Conservation (phyloP, 129 eudicot species). For the Flaveria ramosissima region DNA sequence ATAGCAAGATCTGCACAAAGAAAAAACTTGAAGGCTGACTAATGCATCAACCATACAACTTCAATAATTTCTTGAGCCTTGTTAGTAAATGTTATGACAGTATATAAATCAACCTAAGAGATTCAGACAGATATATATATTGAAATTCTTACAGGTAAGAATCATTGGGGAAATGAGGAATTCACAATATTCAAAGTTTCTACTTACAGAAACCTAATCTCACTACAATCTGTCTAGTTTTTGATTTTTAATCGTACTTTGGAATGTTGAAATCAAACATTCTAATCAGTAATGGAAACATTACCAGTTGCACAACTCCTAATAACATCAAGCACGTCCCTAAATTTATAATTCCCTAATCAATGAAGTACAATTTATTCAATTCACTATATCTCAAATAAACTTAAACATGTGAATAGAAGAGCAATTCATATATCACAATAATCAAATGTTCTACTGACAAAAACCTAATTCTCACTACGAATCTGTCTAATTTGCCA, state of each 20-base stretch:
- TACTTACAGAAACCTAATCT: neutral
- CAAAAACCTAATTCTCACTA: too few species aligned
- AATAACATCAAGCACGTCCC: neutral
- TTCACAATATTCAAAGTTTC: neutral
- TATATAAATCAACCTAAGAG: neutral
- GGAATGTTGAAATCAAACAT: neutral
- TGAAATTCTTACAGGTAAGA: neutral
- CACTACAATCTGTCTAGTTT: neutral
- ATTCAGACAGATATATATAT: neutral
- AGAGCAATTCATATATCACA: too few species aligned
- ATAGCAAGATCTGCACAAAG: conserved; percentile 40
- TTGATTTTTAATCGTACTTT: neutral
- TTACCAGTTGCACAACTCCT: neutral
- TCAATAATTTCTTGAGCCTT: neutral
- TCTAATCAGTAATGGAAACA: neutral
- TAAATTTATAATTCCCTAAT: conserved; percentile 9
- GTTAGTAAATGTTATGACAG: neutral
- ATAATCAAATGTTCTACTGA: too few species aligned
- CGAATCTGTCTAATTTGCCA: too few species aligned
- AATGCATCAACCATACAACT: conserved; percentile 2
- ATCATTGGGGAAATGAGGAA: neutral
- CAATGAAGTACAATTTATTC: conserved; percentile 4
- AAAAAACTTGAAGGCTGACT: neutral
- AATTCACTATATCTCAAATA: neutral
- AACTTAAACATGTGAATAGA: too few species aligned